Base-by-base conservation (phyloP, 345 rosid genomes). In the Sonneratia alba region DNA sequence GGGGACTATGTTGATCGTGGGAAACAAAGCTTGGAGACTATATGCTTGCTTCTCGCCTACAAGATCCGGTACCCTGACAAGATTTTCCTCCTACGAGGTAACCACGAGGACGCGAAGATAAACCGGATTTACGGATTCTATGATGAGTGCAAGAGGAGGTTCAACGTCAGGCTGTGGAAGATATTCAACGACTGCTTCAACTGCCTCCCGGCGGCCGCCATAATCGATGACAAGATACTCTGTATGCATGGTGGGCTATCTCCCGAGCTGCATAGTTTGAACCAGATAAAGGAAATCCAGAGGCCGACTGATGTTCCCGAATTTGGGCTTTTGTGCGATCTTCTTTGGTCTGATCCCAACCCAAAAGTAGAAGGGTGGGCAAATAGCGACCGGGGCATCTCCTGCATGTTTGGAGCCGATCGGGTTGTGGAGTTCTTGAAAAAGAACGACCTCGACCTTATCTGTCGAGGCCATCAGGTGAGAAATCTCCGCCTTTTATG, bases 221-320 rank as follows among this genome's bases (percentile, higher is more conserved):
- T 91, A 53, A 83, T 96, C 40, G 98, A 91, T 71, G 88, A 79
- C 37, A 92, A 96, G 89, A 96, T 96, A 77, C 75, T 96, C 3
- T 96, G 99, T 71, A 96, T 96, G 99, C 99, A 96, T 12, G 99
- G 99, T 0, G 99, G 99, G 36, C 82, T 96, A 57, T 96, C 99
- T 0, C 98, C 96, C 0, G 97, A 89, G 43, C 66, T 96, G 83
- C 84, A 86, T 27, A 83, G 79, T 69, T 55, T 92, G 84, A 82
- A 85, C 34, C 98, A 92, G 83, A 89, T 96, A 74, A 83, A 79
- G 77, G 87, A 91, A 74, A 87, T 96, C 76, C 70, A 79, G 42
- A 89, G 99, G 85, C 97, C 99, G 68, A 83, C 89, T 0, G 99
- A 96, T 64, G 86, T 96, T 75, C 99, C 99, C 2, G 99, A 96